Conservation (phyloP, 768 basidiomycete species). For the Kwoniella dendrophila region DNA sequence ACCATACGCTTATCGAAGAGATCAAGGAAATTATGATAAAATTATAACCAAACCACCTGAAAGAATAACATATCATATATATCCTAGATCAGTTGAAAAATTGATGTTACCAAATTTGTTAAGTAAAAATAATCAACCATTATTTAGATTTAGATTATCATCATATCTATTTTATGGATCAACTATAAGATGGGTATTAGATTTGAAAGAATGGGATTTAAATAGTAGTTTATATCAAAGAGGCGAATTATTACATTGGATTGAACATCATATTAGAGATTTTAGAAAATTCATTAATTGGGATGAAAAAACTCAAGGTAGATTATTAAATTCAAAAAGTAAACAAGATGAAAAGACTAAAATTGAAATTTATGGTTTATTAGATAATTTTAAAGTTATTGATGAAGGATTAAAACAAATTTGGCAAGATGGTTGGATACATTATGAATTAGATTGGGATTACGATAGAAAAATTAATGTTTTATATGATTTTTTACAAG, state of each 20-base stretch:
- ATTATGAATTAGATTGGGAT: background rate
- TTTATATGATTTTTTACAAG: background rate
- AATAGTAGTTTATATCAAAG: background rate
- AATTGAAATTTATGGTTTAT: constrained; percentile 1
- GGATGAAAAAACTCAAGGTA: background rate
- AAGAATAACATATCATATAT: background rate
- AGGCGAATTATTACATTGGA: background rate
- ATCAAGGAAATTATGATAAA: constrained; percentile 2
- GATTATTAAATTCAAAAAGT: background rate
- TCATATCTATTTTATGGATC: background rate
- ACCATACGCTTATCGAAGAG: background rate
- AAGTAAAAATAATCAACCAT: background rate
- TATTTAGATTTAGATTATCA: background rate
- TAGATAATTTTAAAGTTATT: background rate
- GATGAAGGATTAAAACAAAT: background rate
- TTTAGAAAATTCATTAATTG: background rate
- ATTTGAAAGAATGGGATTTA: background rate
- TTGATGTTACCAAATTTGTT: background rate
- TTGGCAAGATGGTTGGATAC: background rate
- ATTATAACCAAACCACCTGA: background rate
- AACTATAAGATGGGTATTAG: constrained; percentile 1
- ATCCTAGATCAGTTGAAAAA: constrained; percentile 3
- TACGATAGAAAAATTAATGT: background rate
- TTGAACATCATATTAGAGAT: background rate
- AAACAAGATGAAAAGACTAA: constrained; percentile 1